Conservation (phyloP, 257 asterid species). For the Ilex aquifolium region DNA sequence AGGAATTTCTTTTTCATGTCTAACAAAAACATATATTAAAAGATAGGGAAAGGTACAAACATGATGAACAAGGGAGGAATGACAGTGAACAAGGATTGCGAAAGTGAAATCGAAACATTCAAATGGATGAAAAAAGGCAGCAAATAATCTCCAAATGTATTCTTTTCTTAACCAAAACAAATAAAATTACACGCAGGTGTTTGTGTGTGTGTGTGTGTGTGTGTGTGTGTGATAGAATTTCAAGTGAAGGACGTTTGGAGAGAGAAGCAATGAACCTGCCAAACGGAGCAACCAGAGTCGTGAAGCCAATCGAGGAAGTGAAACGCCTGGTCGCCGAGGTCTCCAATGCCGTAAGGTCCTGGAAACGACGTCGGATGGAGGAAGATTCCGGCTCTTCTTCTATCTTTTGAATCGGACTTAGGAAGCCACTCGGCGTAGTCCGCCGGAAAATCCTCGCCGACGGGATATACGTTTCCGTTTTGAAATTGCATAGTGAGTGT, state of each 20-base stretch:
- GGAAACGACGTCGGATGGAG: constrained; percentile 95
- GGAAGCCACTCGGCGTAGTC: constrained; percentile 73
- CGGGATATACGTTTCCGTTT: constrained; percentile 25
- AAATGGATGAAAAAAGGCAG: too few relatives aligned
- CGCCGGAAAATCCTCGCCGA: constrained; percentile 73
- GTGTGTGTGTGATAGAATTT: not conserved
- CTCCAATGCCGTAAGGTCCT: constrained; percentile 93
- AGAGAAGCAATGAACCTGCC: constrained; percentile 56
- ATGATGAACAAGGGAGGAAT: too few relatives aligned
- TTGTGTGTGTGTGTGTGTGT: too few relatives aligned
- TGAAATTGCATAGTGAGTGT: constrained; percentile 16
- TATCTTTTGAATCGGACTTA: constrained; percentile 28
- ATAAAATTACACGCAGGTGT: too few relatives aligned
- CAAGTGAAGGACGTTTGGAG: not conserved
- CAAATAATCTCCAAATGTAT: too few relatives aligned
- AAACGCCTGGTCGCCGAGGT: constrained; percentile 79
- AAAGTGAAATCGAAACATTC: too few relatives aligned
- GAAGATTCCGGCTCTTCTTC: constrained; percentile 88
- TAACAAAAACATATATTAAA: not conserved
- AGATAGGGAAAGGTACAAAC: not conserved
- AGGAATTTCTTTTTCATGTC: not conserved
- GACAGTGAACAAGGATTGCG: too few relatives aligned
- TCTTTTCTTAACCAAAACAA: too few relatives aligned
- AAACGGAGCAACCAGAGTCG: constrained; percentile 83
- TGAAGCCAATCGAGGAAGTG: constrained; percentile 90